Conservation (phyloP, 2,329 filamentous ascomycete genomes). For the Hypomyces perniciosus region DNA sequence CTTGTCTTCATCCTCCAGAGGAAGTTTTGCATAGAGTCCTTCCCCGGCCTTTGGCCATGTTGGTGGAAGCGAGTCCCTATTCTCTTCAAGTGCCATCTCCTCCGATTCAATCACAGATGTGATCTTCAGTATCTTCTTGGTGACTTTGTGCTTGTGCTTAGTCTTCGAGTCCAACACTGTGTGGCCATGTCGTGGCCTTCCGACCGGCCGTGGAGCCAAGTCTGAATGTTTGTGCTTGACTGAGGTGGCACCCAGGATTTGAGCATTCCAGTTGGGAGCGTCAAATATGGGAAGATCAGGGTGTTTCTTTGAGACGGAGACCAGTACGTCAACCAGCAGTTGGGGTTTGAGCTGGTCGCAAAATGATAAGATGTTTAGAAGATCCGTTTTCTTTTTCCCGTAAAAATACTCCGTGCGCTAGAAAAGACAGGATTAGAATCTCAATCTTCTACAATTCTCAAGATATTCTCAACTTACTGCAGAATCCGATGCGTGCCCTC, state of each 20-base stretch:
- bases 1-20: slow-evolving; percentile 33
- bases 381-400: slow-evolving; percentile 30
- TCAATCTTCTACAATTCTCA: background rate
- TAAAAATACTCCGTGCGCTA: slow-evolving; percentile 37
- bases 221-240: slow-evolving; percentile 3
- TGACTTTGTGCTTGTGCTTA: slow-evolving; percentile 26
- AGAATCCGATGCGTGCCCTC: slow-evolving; percentile 28
- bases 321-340: slow-evolving; percentile 36
- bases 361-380: slow-evolving; percentile 35
- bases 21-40: slow-evolving; percentile 34
- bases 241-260: slow-evolving; percentile 10
- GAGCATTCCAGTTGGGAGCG: slow-evolving; percentile 34
- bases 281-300: slow-evolving; percentile 38
- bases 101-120: slow-evolving; percentile 22
- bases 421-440: background rate
- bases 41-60: slow-evolving; percentile 36
- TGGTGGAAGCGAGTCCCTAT: slow-evolving; percentile 30
- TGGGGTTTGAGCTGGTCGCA: slow-evolving; percentile 37
- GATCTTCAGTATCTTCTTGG: slow-evolving; percentile 29
- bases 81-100: slow-evolving; percentile 23
- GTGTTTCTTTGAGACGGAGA: slow-evolving; percentile 37
- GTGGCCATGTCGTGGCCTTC: slow-evolving; percentile 25
- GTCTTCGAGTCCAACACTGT: slow-evolving; percentile 22
- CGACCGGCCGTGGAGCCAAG: slow-evolving; percentile 5
- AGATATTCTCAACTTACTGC: slow-evolving; percentile 23